phyloP scores from a whole-genome alignment of 2,329 filamentous ascomycete genomes.

The Clonostachys solani region DNA sequence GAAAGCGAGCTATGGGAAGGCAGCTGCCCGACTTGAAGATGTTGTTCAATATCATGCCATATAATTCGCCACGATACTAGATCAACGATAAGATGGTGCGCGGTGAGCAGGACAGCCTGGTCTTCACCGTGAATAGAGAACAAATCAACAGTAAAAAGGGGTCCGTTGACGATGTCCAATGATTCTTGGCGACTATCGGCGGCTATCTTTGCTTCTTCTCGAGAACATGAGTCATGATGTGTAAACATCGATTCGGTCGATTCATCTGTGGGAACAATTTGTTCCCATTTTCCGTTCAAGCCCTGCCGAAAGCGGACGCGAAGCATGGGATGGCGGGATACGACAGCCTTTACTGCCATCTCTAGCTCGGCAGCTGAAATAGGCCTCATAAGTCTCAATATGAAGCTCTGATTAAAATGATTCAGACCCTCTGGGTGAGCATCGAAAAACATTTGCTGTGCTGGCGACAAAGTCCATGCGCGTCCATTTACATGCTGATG shows the following conservation, averaged over 20 bases:
- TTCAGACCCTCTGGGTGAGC: slow-evolving; percentile 18
- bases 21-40: slow-evolving; percentile 18
- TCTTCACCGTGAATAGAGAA: slow-evolving; percentile 1
- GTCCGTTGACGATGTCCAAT: slow-evolving; percentile 2
- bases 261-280: slow-evolving; percentile 2
- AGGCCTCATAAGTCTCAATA: slow-evolving; percentile 3
- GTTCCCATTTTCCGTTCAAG: slow-evolving; percentile 3
- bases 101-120: slow-evolving; percentile 21
- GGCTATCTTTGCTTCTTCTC: neutral
- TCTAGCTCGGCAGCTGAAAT: slow-evolving; percentile 9
- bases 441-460: slow-evolving; percentile 37
- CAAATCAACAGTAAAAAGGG: slow-evolving; percentile 8
- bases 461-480: slow-evolving; percentile 30
- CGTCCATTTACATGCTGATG: slow-evolving; percentile 29
- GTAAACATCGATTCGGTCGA: neutral
- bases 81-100: slow-evolving; percentile 33
- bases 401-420: slow-evolving; percentile 37
- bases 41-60: slow-evolving; percentile 33
- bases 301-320: slow-evolving; percentile 5
- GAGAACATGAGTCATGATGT: slow-evolving; percentile 28
- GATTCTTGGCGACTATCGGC: neutral
- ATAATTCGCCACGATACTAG: slow-evolving; percentile 40
- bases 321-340: slow-evolving; percentile 7
- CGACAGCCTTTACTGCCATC: slow-evolving; percentile 10
- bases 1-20: slow-evolving; percentile 9